Conservation (phyloP, 768 basidiomycete species). For the Mycena polygramma region DNA sequence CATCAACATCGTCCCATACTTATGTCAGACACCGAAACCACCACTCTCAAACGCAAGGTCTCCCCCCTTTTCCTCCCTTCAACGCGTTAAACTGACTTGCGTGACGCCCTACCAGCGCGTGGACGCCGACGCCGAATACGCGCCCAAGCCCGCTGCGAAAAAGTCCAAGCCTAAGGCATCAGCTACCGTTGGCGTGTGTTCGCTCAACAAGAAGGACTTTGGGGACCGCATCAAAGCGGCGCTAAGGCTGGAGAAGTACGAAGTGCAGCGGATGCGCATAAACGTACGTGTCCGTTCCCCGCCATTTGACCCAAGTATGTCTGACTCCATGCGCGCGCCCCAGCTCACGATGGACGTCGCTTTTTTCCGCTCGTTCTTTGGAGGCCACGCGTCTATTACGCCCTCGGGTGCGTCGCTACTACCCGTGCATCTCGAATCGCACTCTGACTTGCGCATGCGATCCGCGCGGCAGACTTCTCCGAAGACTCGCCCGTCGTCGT, state of each 20-base stretch:
- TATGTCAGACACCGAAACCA: slow-evolving; percentile 14
- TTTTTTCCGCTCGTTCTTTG: slow-evolving; percentile 35
- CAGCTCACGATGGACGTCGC: slow-evolving; percentile 35
- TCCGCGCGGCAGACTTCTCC: slow-evolving; percentile 25
- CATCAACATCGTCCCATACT: not conserved
- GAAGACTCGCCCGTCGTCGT: slow-evolving; percentile 18
- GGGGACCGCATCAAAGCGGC: slow-evolving; percentile 31
- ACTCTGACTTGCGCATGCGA: no score
- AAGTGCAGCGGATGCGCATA: slow-evolving; percentile 36
- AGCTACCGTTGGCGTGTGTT: slow-evolving; percentile 17
- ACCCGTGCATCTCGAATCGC: not conserved
- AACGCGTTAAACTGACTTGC: not conserved
- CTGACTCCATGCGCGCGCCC: not conserved
- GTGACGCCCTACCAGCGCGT: slow-evolving; percentile 9
- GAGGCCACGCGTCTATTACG: slow-evolving; percentile 31
- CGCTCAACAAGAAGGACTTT: slow-evolving; percentile 35
- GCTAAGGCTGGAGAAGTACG: slow-evolving; percentile 35
- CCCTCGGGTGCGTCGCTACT: slow-evolving; percentile 16
- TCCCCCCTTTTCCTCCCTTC: not conserved
- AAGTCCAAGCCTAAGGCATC: slow-evolving; percentile 24
- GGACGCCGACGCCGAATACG: slow-evolving; percentile 24
- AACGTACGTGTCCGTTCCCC: slow-evolving; percentile 15
- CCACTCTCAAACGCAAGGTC: slow-evolving; percentile 27
- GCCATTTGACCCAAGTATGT: not conserved
- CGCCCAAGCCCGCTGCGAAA: slow-evolving; percentile 17